phyloP scores from a whole-genome alignment of 768 basidiomycete species.

The Jaapia argillacea region DNA sequence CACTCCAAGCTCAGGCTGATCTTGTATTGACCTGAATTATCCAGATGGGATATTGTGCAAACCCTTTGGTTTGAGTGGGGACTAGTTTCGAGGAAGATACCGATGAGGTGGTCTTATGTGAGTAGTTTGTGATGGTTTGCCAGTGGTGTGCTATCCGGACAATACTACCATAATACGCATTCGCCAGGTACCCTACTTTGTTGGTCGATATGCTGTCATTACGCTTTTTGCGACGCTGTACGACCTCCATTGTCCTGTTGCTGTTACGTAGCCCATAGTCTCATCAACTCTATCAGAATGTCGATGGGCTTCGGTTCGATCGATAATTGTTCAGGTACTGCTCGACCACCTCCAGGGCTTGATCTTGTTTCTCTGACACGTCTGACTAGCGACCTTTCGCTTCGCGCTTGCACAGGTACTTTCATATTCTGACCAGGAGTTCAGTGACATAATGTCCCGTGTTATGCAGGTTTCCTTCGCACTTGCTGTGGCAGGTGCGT shows the following conservation, averaged over 20 bases:
- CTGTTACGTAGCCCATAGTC: neutral
- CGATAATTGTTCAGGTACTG: neutral
- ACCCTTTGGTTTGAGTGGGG: neutral
- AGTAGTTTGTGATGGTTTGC: neutral
- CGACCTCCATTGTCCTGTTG: neutral
- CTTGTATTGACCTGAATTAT: neutral
- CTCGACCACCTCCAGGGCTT: neutral
- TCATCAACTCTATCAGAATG: neutral
- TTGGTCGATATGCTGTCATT: neutral
- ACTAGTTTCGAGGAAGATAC: neutral
- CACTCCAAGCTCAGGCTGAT: neutral
- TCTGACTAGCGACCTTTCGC: neutral
- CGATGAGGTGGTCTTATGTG: neutral
- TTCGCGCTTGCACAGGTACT: too few species aligned
- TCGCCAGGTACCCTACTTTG: neutral
- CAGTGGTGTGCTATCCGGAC: neutral
- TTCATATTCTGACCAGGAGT: too few species aligned
- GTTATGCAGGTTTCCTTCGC: neutral
- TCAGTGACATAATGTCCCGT: too few species aligned
- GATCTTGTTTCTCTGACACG: neutral
- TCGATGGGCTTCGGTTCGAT: neutral
- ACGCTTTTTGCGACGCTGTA: neutral
- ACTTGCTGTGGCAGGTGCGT: neutral
- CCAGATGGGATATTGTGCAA: neutral
- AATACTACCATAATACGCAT: too few species aligned